A percentile compares a stretch with the other conserved stretches of the same genome.
Evolutionary conservation across 257 asterid species (phyloP).

Genomic region (Przewalskia tangutica): DNA sequence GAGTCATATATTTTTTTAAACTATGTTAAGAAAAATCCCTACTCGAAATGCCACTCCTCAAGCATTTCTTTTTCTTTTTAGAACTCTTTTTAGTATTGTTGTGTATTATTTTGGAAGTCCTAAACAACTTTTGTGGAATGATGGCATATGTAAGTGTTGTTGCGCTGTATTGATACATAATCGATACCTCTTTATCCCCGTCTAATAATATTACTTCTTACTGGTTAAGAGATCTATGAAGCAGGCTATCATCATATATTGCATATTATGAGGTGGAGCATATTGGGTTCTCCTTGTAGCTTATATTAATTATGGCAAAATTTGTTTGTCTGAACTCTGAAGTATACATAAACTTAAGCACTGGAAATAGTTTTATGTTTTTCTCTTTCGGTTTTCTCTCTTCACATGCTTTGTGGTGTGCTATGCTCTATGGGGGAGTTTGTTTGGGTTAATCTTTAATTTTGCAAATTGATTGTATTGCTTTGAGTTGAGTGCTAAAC

Average conservation of each 20-base stretch:
- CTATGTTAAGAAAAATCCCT: too few species aligned
- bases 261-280: neutral
- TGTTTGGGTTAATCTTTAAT: neutral
- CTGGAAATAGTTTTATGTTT: neutral
- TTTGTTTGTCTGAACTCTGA: neutral
- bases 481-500: neutral
- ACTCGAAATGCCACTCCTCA: neutral
- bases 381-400: neutral
- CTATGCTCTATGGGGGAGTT: neutral
- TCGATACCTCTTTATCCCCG: too few species aligned
- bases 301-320: neutral
- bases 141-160: neutral
- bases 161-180: too few species aligned
- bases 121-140: neutral
- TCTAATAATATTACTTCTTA: neutral
- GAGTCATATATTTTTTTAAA: too few species aligned
- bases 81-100: neutral
- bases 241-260: neutral
- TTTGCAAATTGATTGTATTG: neutral
- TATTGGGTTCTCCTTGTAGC: neutral
- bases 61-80: neutral
- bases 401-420: neutral
- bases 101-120: neutral
- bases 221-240: neutral
- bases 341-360: neutral